phyloP scores from a whole-genome alignment of 805 yeast species.

The Yarrowia deformans region DNA sequence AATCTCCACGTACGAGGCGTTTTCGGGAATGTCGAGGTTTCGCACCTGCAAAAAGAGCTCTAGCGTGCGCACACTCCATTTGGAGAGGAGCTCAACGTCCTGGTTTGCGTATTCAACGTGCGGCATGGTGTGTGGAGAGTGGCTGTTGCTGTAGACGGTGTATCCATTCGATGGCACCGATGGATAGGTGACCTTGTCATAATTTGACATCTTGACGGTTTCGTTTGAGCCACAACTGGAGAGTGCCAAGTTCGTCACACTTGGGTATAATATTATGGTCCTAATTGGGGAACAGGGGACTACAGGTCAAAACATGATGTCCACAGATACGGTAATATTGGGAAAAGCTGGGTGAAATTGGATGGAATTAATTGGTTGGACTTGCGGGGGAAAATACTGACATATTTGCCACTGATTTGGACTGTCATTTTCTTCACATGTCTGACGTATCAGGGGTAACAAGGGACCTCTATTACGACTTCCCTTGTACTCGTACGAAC shows the following conservation, averaged over 20 bases:
- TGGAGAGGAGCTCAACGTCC: slow-evolving; percentile 2
- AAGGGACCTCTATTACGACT: background rate
- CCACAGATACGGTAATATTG: background rate
- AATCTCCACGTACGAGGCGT: slow-evolving; percentile 13
- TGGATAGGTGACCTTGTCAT: slow-evolving; percentile 9
- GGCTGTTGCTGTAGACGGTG: background rate
- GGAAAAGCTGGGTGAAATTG: background rate
- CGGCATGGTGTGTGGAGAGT: background rate
- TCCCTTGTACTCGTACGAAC: too few relatives aligned
- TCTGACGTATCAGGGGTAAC: background rate
- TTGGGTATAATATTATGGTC: background rate
- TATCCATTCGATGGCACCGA: background rate
- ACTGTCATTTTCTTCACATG: too few relatives aligned
- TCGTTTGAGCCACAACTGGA: background rate
- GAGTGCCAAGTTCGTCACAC: background rate
- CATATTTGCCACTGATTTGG: too few relatives aligned
- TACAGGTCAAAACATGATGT: background rate
- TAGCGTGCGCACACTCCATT: slow-evolving; percentile 12
- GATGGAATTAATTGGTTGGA: too few relatives aligned
- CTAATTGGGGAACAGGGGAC: background rate
- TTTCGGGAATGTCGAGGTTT: slow-evolving; percentile 9
- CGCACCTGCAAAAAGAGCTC: slow-evolving; percentile 20
- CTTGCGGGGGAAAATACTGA: too few relatives aligned
- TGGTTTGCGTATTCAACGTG: slow-evolving; percentile 11
- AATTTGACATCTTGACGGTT: slow-evolving; percentile 26